phyloP scores from a whole-genome alignment of 176 grass and related monocot genomes.

The Sorghum bicolor region DNA sequence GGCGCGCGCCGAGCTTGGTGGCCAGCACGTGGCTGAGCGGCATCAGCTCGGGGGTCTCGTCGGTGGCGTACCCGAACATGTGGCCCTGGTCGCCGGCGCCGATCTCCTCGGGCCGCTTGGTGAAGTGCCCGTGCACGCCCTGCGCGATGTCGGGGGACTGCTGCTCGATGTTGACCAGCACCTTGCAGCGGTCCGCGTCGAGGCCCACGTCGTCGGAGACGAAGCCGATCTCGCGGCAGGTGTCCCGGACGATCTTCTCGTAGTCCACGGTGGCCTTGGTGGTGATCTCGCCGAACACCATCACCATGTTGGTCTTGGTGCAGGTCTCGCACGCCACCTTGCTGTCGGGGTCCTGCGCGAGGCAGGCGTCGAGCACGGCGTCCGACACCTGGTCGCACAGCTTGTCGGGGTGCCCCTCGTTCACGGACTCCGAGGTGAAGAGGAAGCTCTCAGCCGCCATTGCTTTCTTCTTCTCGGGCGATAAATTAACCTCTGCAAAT shows the following conservation, averaged over 20 bases:
- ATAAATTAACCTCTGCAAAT: constrained; percentile 26
- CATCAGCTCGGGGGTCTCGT: constrained; percentile 74
- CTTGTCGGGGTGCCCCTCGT: constrained; percentile 80
- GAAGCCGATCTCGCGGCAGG: constrained; percentile 73
- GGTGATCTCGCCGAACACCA: constrained; percentile 93
- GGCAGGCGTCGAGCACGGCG: constrained; percentile 57
- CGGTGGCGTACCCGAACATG: constrained; percentile 76
- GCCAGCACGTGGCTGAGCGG: constrained; percentile 71
- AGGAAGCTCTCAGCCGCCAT: constrained; percentile 66
- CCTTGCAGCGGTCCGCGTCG: constrained; percentile 64
- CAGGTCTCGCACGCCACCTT: constrained; percentile 87
- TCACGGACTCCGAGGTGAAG: constrained; percentile 73
- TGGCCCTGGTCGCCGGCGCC: constrained; percentile 70
- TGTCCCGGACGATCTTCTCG: constrained; percentile 94
- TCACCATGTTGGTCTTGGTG: constrained; percentile 98
- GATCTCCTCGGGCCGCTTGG: constrained; percentile 66
- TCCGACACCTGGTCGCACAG: constrained; percentile 74
- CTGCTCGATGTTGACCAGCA: constrained; percentile 80
- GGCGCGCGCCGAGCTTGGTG: constrained; percentile 60
- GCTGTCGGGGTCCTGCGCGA: constrained; percentile 63
- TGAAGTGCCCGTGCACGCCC: constrained; percentile 72
- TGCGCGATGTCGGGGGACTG: constrained; percentile 77
- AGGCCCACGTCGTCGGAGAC: constrained; percentile 64
- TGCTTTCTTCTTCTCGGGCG: not conserved
- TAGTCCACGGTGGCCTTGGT: constrained; percentile 83